Percentiles rank a stretch among this genome's conserved stretches.
phyloP scores from a whole-genome alignment of 2,329 filamentous ascomycete species.

The Fusarium solani-melongenae region DNA sequence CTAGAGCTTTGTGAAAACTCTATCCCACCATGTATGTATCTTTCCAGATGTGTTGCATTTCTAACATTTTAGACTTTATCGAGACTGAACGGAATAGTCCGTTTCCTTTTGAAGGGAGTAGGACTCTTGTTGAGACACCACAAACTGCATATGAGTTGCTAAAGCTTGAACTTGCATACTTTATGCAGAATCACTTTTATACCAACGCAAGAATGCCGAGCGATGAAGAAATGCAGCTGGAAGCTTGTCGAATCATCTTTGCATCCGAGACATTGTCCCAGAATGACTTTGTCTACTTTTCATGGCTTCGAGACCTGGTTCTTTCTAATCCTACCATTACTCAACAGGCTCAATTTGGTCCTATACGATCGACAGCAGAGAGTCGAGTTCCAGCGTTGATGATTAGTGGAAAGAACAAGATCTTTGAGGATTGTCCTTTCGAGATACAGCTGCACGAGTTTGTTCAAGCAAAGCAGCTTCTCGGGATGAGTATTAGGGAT shows the following conservation, averaged over 20 bases:
- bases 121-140: constrained; percentile 31
- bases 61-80: constrained; percentile 32
- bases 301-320: constrained; percentile 37
- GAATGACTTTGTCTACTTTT: not conserved
- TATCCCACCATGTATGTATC: constrained; percentile 52
- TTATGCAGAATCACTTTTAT: constrained; percentile 40
- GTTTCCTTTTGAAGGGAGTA: constrained; percentile 31
- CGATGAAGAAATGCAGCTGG: constrained; percentile 33
- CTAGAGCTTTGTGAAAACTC: constrained; percentile 53
- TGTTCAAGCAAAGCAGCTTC: constrained; percentile 20
- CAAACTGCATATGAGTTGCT: constrained; percentile 36
- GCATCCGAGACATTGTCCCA: constrained; percentile 18
- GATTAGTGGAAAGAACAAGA: constrained; percentile 44
- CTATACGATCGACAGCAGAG: constrained; percentile 39
- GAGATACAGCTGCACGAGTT: constrained; percentile 39
- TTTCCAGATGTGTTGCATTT: rapidly evolving
- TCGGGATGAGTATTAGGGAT: constrained; percentile 17
- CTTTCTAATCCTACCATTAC: constrained; percentile 23
- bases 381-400: constrained; percentile 34
- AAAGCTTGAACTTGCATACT: constrained; percentile 36
- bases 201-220: constrained; percentile 25
- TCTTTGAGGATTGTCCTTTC: constrained; percentile 45
- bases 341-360: constrained; percentile 39
- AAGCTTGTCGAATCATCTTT: constrained; percentile 33
- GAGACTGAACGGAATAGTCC: constrained; percentile 37